Percentiles rank a stretch among this genome's conserved stretches.
These are phyloP conservation scores for Neurospora intermedia DNA, from an alignment of 495 filamentous ascomycete species.

Conservation along the genomic window DNA sequence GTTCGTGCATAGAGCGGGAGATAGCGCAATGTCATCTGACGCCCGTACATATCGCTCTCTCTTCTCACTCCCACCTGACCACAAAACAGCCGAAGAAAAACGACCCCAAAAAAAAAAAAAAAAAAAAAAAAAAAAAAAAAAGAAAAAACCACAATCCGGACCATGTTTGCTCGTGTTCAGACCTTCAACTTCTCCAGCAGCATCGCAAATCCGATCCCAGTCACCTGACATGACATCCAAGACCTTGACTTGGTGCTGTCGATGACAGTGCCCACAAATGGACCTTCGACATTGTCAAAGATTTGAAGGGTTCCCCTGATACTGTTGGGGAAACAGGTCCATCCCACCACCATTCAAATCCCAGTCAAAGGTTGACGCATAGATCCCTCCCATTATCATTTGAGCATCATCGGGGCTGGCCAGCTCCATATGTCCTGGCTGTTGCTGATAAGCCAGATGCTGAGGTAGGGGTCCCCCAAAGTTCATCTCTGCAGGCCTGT, in stretches of 20 bases:
- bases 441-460: neutral
- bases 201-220: neutral
- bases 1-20: too few relatives aligned
- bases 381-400: neutral
- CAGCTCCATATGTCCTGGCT: neutral
- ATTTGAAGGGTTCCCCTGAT: neutral
- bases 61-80: too few relatives aligned
- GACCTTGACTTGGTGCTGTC: neutral
- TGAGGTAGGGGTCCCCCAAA: neutral
- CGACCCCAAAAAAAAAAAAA: too few relatives aligned
- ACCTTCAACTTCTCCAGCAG: neutral
- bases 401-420: neutral
- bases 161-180: neutral
- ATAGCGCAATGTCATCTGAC: too few relatives aligned
- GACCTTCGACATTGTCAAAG: neutral
- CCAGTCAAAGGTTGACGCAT: neutral
- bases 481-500: neutral
- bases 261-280: neutral
- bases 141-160: too few relatives aligned
- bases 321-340: neutral
- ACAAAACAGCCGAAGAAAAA: too few relatives aligned
- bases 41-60: too few relatives aligned
- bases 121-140: too few relatives aligned
- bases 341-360: neutral
- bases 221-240: neutral